Evolutionary conservation across 1,284 basidiomycete genomes (phyloP).

Genomic region (Trichosporon coremiiforme): DNA sequence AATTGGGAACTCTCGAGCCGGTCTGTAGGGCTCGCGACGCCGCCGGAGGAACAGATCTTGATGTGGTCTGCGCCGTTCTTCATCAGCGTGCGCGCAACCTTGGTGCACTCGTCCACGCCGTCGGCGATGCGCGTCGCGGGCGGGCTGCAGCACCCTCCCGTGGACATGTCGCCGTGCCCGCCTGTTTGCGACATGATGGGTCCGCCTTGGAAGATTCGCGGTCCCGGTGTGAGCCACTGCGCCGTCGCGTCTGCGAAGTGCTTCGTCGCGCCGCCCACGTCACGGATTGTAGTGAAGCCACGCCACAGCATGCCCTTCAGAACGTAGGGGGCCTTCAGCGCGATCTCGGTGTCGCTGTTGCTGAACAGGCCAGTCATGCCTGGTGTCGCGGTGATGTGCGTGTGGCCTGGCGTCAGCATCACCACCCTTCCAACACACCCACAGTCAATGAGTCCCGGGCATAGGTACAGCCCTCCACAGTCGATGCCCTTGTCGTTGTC

Average conservation of each 20-base stretch:
- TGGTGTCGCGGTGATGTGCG: constrained; percentile 60
- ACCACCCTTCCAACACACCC: constrained; percentile 6
- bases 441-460: constrained; percentile 53
- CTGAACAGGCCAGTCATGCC: constrained; percentile 36
- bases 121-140: constrained; percentile 32
- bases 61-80: constrained; percentile 59
- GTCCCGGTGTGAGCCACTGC: constrained; percentile 59
- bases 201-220: constrained; percentile 59
- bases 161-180: constrained; percentile 57
- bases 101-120: constrained; percentile 56
- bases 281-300: constrained; percentile 61
- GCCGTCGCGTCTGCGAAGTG: constrained; percentile 57
- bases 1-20: constrained; percentile 61
- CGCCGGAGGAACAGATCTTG: constrained; percentile 58
- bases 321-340: constrained; percentile 57
- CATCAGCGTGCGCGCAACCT: constrained; percentile 58
- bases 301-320: constrained; percentile 58
- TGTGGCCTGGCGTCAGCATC: constrained; percentile 56
- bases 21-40: constrained; percentile 60
- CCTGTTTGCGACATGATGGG: constrained; percentile 61
- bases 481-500: constrained; percentile 40
- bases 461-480: constrained; percentile 56
- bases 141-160: constrained; percentile 7
- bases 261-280: constrained; percentile 60
- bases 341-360: constrained; percentile 50